Conservation (phyloP, 2,329 filamentous ascomycete genomes). For the Cadophora sp. region DNA sequence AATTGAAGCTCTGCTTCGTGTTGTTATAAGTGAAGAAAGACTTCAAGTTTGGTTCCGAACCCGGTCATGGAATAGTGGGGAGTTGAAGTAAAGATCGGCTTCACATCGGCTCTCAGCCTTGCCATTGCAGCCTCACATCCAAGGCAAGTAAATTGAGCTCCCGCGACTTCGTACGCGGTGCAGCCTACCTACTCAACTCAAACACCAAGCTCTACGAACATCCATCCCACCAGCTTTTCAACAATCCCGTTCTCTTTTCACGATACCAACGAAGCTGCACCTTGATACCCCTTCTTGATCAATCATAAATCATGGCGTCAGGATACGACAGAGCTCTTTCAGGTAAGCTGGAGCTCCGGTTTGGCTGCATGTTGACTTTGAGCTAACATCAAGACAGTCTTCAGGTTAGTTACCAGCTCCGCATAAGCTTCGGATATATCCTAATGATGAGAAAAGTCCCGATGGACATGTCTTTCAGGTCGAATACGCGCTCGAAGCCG, state of each 20-base stretch:
- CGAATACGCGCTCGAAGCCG: constrained; percentile 98
- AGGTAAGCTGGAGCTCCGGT: constrained; percentile 65
- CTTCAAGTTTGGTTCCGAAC: neutral
- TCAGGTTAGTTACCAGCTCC: constrained; percentile 67
- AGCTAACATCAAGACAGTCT: constrained; percentile 65
- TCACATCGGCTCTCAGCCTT: constrained; percentile 21
- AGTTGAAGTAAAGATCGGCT: constrained; percentile 19
- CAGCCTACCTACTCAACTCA: constrained; percentile 37
- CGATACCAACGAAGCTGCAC: constrained; percentile 28
- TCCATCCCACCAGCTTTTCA: constrained; percentile 28
- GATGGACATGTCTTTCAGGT: constrained; percentile 99
- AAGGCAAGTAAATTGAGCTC: neutral
- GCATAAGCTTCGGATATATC: constrained; percentile 25
- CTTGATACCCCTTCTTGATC: constrained; percentile 2
- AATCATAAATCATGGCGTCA: constrained; percentile 72
- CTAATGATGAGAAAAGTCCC: constrained; percentile 72
- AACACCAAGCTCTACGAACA: constrained; percentile 32
- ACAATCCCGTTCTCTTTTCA: constrained; percentile 23
- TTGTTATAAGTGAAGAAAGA: neutral
- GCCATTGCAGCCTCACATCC: constrained; percentile 2
- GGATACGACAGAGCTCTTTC: constrained; percentile 99
- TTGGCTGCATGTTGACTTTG: constrained; percentile 53
- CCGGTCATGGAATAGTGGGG: neutral
- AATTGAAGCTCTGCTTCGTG: neutral
- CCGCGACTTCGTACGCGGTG: constrained; percentile 41